Evolutionary conservation across 1,284 basidiomycete genomes (phyloP).

Genomic region (Stereum hirsutum): DNA sequence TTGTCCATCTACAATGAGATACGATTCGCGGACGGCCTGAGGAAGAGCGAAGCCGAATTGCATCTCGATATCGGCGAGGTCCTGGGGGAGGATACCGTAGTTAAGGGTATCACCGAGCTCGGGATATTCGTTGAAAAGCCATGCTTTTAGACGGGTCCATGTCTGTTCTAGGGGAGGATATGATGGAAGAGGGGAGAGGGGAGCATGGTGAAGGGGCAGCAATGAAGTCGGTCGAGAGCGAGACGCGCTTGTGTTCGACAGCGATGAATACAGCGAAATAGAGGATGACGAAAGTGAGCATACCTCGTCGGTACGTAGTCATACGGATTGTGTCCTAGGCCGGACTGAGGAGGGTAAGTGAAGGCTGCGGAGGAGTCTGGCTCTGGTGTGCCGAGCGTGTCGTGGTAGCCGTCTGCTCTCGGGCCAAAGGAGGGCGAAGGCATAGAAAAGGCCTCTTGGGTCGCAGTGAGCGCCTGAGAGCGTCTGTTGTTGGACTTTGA

Average conservation of each 20-base stretch:
- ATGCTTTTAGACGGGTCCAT: slow-evolving; percentile 71
- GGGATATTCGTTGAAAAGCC: slow-evolving; percentile 77
- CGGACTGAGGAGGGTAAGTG: slow-evolving; percentile 58
- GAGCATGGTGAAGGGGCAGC: slow-evolving; percentile 51
- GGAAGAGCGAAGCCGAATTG: slow-evolving; percentile 79
- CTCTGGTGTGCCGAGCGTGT: slow-evolving; percentile 40
- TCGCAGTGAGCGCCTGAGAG: slow-evolving; percentile 57
- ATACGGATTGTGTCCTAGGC: slow-evolving; percentile 34
- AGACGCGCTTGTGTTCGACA: slow-evolving; percentile 20
- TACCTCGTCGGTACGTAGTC: slow-evolving; percentile 53
- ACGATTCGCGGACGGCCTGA: slow-evolving; percentile 74
- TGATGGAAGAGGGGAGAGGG: slow-evolving; percentile 29
- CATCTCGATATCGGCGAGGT: slow-evolving; percentile 71
- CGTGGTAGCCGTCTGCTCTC: slow-evolving; percentile 50
- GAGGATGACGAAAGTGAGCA: slow-evolving; percentile 18
- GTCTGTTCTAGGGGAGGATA: slow-evolving; percentile 74
- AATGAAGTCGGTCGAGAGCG: slow-evolving; percentile 46
- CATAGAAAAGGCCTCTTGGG: slow-evolving; percentile 72
- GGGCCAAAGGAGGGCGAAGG: slow-evolving; percentile 51
- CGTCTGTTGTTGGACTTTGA: slow-evolving; percentile 36
- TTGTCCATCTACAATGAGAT: slow-evolving; percentile 77
- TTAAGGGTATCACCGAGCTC: slow-evolving; percentile 89
- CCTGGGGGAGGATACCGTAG: slow-evolving; percentile 69
- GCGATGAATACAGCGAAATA: neutral
- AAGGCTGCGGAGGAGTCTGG: slow-evolving; percentile 31